A percentile compares a stretch with the other conserved stretches of the same genome.
phyloP scores from a whole-genome alignment of 2,329 filamentous ascomycete genomes.

The Dothideomycetidae sp. region DNA sequence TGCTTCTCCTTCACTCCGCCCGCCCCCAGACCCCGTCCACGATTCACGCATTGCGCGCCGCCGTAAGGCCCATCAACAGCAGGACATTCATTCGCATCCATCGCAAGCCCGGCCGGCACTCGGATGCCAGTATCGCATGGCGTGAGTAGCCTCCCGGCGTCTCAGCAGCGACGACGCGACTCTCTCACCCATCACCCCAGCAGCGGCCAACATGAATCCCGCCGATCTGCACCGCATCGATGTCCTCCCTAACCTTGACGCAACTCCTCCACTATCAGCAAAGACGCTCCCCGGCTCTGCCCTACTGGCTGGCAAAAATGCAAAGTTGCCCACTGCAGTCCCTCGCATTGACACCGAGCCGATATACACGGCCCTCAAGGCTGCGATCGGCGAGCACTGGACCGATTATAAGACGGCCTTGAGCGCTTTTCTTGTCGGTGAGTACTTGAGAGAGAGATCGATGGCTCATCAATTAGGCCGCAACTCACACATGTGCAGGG shows the following conservation, averaged over 20 bases:
- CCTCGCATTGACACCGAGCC: constrained; percentile 50
- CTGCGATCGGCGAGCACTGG: constrained; percentile 45
- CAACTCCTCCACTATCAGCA: constrained; percentile 15
- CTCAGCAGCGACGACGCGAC: constrained; percentile 1
- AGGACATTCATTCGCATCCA: background rate
- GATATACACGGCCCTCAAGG: constrained; percentile 47
- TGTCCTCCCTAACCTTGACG: constrained; percentile 14
- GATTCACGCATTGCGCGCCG: no score
- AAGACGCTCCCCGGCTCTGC: constrained; percentile 16
- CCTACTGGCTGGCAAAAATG: constrained; percentile 26
- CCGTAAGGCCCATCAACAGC: no score
- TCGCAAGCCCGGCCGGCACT: no score
- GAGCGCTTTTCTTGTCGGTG: constrained; percentile 44
- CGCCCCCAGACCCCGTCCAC: no score
- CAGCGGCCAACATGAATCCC: constrained; percentile 20
- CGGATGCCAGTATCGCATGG: no score
- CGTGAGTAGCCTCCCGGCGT: background rate
- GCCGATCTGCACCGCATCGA: constrained; percentile 16
- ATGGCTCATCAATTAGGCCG: no score
- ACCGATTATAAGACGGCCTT: constrained; percentile 45
- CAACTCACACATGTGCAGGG: constrained; percentile 23
- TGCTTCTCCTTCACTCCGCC: no score
- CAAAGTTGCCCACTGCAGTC: constrained; percentile 30
- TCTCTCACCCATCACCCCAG: background rate
- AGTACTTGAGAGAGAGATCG: no score